Conservation (phyloP, 2,329 filamentous ascomycete species). For the Colletotrichum sp. region DNA sequence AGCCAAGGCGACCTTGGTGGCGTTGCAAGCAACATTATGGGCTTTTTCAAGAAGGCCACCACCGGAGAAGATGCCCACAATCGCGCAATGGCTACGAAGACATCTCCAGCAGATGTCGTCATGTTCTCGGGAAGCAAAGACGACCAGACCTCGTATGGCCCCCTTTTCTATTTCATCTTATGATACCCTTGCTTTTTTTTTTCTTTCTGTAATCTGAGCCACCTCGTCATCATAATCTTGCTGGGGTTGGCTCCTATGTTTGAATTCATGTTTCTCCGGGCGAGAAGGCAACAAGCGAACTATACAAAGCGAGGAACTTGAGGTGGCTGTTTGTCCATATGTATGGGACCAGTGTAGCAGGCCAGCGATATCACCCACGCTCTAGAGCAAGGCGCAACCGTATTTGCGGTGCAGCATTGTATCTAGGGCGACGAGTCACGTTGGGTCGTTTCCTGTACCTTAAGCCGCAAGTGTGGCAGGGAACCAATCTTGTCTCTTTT, state of each 20-base stretch:
- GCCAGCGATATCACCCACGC: slow-evolving; percentile 32
- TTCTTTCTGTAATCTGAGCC: neutral
- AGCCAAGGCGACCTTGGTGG: slow-evolving; percentile 78
- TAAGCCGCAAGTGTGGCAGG: slow-evolving; percentile 1
- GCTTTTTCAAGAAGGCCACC: slow-evolving; percentile 88
- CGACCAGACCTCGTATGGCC: slow-evolving; percentile 82
- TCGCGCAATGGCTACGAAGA: slow-evolving; percentile 85
- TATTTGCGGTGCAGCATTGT: slow-evolving; percentile 38
- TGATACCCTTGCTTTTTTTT: slow-evolving; percentile 6
- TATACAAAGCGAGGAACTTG: neutral
- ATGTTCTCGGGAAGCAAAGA: slow-evolving; percentile 99
- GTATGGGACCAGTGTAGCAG: neutral
- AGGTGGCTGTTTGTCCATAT: neutral
- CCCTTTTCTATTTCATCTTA: slow-evolving; percentile 27
- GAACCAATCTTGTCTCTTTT: neutral
- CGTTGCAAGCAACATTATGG: slow-evolving; percentile 80
- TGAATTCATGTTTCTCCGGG: neutral
- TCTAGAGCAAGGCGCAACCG: slow-evolving; percentile 45
- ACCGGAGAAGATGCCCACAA: slow-evolving; percentile 82
- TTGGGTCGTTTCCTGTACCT: slow-evolving; percentile 35
- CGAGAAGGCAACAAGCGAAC: neutral
- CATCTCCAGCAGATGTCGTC: slow-evolving; percentile 91
- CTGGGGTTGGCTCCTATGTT: neutral
- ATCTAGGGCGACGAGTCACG: slow-evolving; percentile 52
- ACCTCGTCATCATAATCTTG: neutral